Base-by-base conservation (phyloP, 106 monocot species). In the Alisma plantagoaquatica region DNA sequence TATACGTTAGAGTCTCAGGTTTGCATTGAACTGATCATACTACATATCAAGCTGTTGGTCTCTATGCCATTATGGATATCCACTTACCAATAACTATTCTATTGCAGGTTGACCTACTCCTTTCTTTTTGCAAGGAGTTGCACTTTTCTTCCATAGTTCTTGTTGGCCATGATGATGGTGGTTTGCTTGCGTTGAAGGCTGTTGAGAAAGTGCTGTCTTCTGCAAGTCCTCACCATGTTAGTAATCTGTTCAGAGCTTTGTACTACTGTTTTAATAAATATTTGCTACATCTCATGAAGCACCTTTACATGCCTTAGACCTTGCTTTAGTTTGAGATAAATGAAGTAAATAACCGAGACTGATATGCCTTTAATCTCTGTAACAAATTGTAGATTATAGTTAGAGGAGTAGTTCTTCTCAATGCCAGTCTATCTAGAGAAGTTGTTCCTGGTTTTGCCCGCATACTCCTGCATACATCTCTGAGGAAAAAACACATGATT, bases 151-250 rank as follows among this genome's bases (percentile, higher is more conserved):
- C 74, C 64, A 73, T 91, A 8, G 72, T 91, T 64, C 72, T 91
- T 64, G 78, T 91, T 66, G 91, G 91, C 44, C 91, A 91, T 75
- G 91, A 91, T 70, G 91, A 91, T 68, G 91, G 91, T 29, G 85
- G 85, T 29, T 66, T 91, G 18, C 85, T 91, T 70, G 84, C 70
- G 45, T 52, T 91, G 41, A 81, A 75, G 64, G 69, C 85, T 53
- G 84, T 73, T 1, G 85, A 81, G 65, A 91, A 77, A 67, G 20
- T 85, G 22, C 54, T 23, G 49, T 24, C 75, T 16, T 72, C 62
- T 53, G 16, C 43, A 30, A 18, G 21, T n/a, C 35, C 53, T 53
- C 47, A 31, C 26, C 47, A 56, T 58, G 80, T 86, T 66, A 76
- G 73, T 62, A 22, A 55, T 10, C 58, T 44, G 24, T n/a, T n/a